Percentiles rank a stretch among this genome's conserved stretches.
These are phyloP conservation scores for Dujonia santamariae DNA, from an alignment of 1,139 yeast genomes.

Conservation along the genomic window DNA sequence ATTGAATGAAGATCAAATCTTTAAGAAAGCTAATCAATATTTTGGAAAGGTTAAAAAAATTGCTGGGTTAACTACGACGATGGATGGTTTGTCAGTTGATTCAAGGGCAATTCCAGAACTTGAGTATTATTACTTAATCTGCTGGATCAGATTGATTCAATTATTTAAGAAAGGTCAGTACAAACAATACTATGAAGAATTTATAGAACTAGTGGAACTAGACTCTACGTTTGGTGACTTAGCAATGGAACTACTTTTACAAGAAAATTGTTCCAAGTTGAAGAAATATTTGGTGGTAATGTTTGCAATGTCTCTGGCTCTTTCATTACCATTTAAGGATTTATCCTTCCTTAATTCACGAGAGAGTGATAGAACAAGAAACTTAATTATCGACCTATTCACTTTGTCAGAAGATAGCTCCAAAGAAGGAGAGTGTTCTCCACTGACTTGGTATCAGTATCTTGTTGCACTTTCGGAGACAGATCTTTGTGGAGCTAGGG, in stretches of 20 bases:
- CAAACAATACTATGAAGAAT: conserved; percentile 22
- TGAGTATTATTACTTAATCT: conserved; percentile 20
- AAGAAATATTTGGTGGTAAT: conserved; percentile 21
- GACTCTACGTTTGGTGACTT: conserved; percentile 2
- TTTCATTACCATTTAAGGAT: conserved; percentile 28
- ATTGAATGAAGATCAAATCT: too few species aligned
- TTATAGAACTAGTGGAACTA: conserved; percentile 14
- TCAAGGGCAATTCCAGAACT: conserved; percentile 13
- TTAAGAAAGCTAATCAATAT: too few species aligned
- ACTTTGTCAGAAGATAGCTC: conserved; percentile 9
- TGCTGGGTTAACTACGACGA: too few species aligned
- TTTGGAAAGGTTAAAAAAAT: too few species aligned
- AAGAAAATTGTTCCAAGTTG: conserved; percentile 10
- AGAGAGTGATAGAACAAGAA: conserved; percentile 13
- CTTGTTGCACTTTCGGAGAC: conserved; percentile 17
- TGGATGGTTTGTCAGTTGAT: too few species aligned
- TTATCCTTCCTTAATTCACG: conserved; percentile 20
- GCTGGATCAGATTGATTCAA: conserved; percentile 20
- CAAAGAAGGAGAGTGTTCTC: conserved; percentile 3
- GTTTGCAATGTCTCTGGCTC: conserved; percentile 24
- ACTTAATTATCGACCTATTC: conserved; percentile 17
- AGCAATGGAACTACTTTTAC: conserved; percentile 9
- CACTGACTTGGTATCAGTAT: conserved; percentile 6
- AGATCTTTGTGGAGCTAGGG: conserved; percentile 14
- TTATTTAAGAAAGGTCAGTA: conserved; percentile 25